Evolutionary conservation across 2,329 filamentous ascomycete genomes (phyloP).

Genomic region (Juglanconis juglandina): DNA sequence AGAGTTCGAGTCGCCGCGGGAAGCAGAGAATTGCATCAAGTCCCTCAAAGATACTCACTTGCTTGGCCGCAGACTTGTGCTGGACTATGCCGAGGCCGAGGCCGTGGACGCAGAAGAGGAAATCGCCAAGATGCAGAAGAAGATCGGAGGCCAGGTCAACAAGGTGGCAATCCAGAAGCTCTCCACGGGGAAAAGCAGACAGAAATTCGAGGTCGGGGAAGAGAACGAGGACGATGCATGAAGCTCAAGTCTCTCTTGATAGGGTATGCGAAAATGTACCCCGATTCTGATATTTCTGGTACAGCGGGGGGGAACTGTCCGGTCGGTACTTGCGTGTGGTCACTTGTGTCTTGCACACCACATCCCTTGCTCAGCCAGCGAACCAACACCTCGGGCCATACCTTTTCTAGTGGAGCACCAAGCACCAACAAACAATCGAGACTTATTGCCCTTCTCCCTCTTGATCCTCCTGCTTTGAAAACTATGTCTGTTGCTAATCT

Average conservation of each 20-base stretch:
- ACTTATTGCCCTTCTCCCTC: constrained; percentile 8
- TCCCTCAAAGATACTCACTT: constrained; percentile 91
- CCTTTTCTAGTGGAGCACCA: constrained; percentile 4
- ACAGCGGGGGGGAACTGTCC: constrained; percentile 1
- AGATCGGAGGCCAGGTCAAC: constrained; percentile 85
- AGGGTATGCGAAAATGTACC: constrained; percentile 7
- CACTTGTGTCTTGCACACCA: constrained; percentile 16
- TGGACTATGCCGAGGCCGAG: constrained; percentile 89
- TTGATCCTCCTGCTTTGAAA: constrained; percentile 4
- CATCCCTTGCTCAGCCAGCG: constrained; percentile 18
- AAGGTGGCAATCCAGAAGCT: constrained; percentile 88
- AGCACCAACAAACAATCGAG: constrained; percentile 5
- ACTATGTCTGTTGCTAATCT: constrained; percentile 39
- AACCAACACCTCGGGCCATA: constrained; percentile 17
- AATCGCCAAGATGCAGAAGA: constrained; percentile 95
- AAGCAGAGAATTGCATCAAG: constrained; percentile 85
- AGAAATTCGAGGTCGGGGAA: constrained; percentile 83
- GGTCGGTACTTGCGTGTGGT: constrained; percentile 9
- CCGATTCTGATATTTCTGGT: not conserved
- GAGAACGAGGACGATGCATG: constrained; percentile 56
- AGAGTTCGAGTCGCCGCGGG: constrained; percentile 86
- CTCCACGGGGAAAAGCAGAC: constrained; percentile 69
- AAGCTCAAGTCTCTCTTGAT: constrained; percentile 16
- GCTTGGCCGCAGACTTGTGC: constrained; percentile 80
- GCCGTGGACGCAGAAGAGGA: constrained; percentile 90